Evolutionary conservation across 164 flowering plant species (phyloP).

Genomic region (Piper betle): DNA sequence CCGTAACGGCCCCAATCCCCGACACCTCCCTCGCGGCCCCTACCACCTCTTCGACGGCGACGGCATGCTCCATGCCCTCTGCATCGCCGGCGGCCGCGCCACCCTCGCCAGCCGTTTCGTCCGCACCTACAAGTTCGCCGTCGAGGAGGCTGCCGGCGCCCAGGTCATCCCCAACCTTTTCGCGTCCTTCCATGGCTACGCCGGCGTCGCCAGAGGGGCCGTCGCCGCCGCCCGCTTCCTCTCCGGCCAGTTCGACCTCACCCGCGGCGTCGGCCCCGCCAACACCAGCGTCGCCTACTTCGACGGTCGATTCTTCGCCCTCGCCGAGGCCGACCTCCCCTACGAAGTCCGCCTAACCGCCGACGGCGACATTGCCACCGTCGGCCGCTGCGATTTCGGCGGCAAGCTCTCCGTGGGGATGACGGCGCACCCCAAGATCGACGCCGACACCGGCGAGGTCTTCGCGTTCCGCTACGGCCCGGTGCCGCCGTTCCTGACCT

Average conservation of each 20-base stretch:
- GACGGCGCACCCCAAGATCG: conserved; percentile 86
- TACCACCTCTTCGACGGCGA: conserved; percentile 86
- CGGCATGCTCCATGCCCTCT: conserved; percentile 76
- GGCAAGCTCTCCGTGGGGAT: conserved; percentile 42
- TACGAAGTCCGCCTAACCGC: conserved; percentile 30
- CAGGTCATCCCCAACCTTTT: conserved; percentile 48
- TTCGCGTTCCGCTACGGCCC: conserved; percentile 62
- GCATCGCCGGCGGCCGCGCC: conserved; percentile 44
- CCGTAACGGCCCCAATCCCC: conserved; percentile 83
- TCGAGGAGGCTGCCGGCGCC: conserved; percentile 32
- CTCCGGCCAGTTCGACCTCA: conserved; percentile 40
- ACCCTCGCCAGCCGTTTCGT: conserved; percentile 67
- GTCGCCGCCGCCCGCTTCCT: conserved; percentile 32
- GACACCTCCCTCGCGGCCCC: conserved; percentile 67
- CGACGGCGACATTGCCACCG: conserved; percentile 50
- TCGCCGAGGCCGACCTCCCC: conserved; percentile 69
- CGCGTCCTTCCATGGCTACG: conserved; percentile 42
- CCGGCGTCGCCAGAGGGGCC: conserved; percentile 40
- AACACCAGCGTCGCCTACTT: conserved; percentile 64
- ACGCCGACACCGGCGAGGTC: conserved; percentile 45
- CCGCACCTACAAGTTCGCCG: conserved; percentile 45
- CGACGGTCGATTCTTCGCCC: conserved; percentile 37
- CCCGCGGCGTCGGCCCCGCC: conserved; percentile 51
- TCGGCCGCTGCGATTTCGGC: conserved; percentile 48
- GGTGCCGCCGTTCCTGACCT: conserved; percentile 52